Evolutionary conservation across 2,329 filamentous ascomycete species (phyloP).

Genomic region (Teratosphaeria nubilosa): DNA sequence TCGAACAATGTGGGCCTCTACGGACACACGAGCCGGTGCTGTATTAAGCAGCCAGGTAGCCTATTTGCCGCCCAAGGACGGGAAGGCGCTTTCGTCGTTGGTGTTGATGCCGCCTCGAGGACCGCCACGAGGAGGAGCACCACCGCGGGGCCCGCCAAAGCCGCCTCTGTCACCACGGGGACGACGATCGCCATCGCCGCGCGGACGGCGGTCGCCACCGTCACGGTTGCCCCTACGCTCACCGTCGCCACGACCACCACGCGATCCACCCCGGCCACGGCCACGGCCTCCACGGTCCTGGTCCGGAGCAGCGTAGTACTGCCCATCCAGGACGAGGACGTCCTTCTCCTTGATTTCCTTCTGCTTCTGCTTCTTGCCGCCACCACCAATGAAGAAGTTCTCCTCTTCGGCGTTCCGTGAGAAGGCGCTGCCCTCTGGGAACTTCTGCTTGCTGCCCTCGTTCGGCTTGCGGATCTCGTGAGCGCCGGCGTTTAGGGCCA

Average conservation of each 20-base stretch:
- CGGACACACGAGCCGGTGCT: not conserved
- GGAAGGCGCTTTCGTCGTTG: conserved; percentile 25
- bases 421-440: conserved; percentile 68
- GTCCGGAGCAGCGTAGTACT: conserved; percentile 48
- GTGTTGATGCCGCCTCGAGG: conserved; percentile 20
- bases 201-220: conserved; percentile 42
- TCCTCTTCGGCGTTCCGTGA: conserved; percentile 51
- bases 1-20: not conserved
- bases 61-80: conserved; percentile 20
- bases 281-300: conserved; percentile 46
- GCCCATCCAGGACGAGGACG: conserved; percentile 74
- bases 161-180: conserved; percentile 34
- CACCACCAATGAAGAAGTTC: conserved; percentile 60
- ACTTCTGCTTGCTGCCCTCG: conserved; percentile 92
- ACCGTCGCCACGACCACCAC: conserved; percentile 32
- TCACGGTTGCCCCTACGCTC: conserved; percentile 32
- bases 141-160: conserved; percentile 31
- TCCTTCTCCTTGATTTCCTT: conserved; percentile 83
- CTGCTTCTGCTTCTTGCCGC: conserved; percentile 66
- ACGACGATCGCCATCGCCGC: conserved; percentile 38
- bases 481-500: conserved; percentile 52
- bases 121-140: conserved; percentile 16
- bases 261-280: conserved; percentile 38
- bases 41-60: not conserved
- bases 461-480: conserved; percentile 79